phyloP scores from a whole-genome alignment of 306 rosid species.

The Acacia crassicarpa region DNA sequence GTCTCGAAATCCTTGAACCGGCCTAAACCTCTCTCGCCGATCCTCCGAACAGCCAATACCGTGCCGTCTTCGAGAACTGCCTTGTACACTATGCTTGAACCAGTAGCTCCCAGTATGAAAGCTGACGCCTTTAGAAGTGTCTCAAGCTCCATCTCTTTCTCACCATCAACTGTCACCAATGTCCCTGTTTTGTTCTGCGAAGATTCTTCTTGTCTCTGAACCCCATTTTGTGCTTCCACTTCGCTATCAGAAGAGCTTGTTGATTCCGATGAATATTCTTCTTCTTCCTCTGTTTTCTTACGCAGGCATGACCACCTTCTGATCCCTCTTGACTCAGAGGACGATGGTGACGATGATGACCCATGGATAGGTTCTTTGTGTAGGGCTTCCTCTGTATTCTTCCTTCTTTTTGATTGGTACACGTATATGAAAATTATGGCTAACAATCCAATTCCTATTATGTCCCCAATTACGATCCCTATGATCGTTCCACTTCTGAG shows the following conservation, averaged over 20 bases:
- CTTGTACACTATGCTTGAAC: conserved; percentile 94
- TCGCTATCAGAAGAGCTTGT: conserved; percentile 43
- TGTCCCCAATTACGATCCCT: conserved; percentile 76
- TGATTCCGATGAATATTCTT: conserved; percentile 43
- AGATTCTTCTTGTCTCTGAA: conserved; percentile 26
- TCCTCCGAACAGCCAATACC: conserved; percentile 79
- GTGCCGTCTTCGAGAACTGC: conserved; percentile 93
- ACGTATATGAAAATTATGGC: conserved; percentile 53
- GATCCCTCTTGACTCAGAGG: conserved; percentile 67
- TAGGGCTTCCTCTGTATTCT: conserved; percentile 9
- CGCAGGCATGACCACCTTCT: conserved; percentile 81
- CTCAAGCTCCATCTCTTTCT: conserved; percentile 73
- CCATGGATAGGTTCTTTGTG: conserved; percentile 44
- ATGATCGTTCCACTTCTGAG: conserved; percentile 53
- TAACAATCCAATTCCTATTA: conserved; percentile 50
- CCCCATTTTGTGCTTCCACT: conserved; percentile 18
- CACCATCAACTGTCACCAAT: conserved; percentile 78
- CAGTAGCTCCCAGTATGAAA: conserved; percentile 84
- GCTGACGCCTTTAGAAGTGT: conserved; percentile 87
- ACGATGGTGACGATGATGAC: conserved; percentile 42
- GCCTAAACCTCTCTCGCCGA: conserved; percentile 77
- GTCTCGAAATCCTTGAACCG: conserved; percentile 86
- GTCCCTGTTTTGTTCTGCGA: conserved; percentile 59
- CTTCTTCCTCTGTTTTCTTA: conserved; percentile 52
- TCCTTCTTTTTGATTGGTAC: conserved; percentile 54